A percentile compares a stretch with the other conserved stretches of the same genome.
Evolutionary conservation across 768 basidiomycete genomes (phyloP).

Genomic region (Hypsizygus marmoreus): DNA sequence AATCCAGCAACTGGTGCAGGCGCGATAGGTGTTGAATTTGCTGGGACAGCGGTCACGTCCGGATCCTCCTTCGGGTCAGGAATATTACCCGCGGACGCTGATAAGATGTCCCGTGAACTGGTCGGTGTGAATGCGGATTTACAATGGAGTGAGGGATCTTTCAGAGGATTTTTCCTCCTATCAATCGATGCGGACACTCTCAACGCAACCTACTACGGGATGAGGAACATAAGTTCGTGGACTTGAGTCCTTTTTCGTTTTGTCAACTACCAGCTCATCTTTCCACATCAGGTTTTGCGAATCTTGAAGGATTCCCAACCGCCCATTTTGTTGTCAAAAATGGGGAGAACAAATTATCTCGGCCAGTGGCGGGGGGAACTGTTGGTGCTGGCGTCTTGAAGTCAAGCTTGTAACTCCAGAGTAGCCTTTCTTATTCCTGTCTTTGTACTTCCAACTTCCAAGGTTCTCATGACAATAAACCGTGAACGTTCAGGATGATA

Average conservation of each 20-base stretch:
- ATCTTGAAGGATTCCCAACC: constrained; percentile 2
- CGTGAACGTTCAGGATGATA: not conserved
- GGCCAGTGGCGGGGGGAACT: constrained; percentile 14
- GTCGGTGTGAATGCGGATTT: constrained; percentile 48
- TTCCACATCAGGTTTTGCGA: not conserved
- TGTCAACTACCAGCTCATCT: not conserved
- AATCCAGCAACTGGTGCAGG: constrained; percentile 49
- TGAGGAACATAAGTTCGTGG: constrained; percentile 24
- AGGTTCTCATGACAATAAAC: too few relatives aligned
- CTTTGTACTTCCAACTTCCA: too few relatives aligned
- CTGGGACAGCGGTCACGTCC: constrained; percentile 61
- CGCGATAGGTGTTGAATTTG: constrained; percentile 61
- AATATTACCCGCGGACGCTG: constrained; percentile 38
- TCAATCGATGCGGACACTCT: constrained; percentile 44
- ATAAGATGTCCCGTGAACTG: constrained; percentile 36
- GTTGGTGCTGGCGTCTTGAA: constrained; percentile 10
- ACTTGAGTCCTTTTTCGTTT: too few relatives aligned
- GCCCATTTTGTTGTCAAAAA: constrained; percentile 3
- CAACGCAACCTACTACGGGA: constrained; percentile 57
- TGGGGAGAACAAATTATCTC: constrained; percentile 2
- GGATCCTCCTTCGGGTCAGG: constrained; percentile 45
- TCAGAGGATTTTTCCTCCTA: constrained; percentile 61
- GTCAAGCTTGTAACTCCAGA: too few relatives aligned
- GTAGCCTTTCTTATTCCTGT: too few relatives aligned
- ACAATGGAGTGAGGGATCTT: constrained; percentile 64